Base-by-base conservation (phyloP, 371 early-diverging fungal genomes). In the Lichtheimia hyalospora region DNA sequence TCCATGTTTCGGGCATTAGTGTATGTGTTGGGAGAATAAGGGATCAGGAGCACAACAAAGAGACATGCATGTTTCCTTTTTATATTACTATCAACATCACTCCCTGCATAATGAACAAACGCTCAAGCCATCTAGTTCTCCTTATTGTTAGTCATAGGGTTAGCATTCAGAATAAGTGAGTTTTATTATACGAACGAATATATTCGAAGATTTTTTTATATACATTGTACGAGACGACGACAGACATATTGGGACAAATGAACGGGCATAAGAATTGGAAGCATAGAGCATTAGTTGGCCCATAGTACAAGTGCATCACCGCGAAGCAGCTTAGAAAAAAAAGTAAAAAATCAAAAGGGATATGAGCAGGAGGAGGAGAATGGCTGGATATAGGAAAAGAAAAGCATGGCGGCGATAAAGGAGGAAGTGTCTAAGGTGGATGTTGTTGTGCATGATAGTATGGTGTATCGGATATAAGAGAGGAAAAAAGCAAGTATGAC, bases 241-340 rank as follows among this genome's bases (percentile, higher is more conserved):
- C 52, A 52, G 42, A 52, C 24, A 23, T 50, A 23, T 21, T 39
- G 39, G 21, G 42, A 39, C 39, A 39, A 58, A 49, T 34, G 49
- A 49, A 18, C 23, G 43, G 53, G 60, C 18, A 52, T 18, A 44
- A 60, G 24, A 49, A 49, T 44, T 46, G 15, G 10, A 16, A 16
- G 46, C 20, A 16, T 46, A 16, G 52, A 24, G 16, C 52, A 54
- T 54, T 41, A 43, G 18, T 41, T 41, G 42, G 55, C 21, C 24
- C 18, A 54, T 54, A 53, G 40, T 53, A 53, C 53, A 53, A 20
- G 18, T 53, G 53, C 53, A 53, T 53, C 57, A 57, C 57, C 57
- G 57, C 57, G 42, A 34, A 48, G 57, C 57, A 57, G 57, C 48
- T 57, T 57, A 34, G 25, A 34, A 34, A 34, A 34, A 34, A 34